Evolutionary conservation across 2,329 filamentous ascomycete species (phyloP), one percentile per base, ranked within the genome.

Genomic region (Fusarium virguliforme): DNA sequence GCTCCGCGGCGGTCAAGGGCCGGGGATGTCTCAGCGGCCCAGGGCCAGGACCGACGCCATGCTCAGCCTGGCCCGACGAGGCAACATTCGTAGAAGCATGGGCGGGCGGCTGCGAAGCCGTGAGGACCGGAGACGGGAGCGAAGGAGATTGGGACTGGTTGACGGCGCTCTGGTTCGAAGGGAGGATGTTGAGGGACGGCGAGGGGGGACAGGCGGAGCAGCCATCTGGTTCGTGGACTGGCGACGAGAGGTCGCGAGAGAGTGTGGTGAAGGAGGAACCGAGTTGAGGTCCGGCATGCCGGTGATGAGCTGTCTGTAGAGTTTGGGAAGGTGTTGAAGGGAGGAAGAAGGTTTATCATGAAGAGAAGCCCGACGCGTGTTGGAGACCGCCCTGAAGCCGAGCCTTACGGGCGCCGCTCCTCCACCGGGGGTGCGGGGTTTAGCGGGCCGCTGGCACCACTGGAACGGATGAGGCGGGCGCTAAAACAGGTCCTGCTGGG

Each of bases 11-110:
- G 0, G 95, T 98, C 79, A 98, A 83, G 4, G 95, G 95, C 37
- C 94, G 89, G 6, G 95, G 95, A 79, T 97, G 95, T 69, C 95
- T 89, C 75, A 97, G 83, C 4, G 95, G 95, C 0, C 92, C 93
- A 62, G 89, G 89, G 0, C 89, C 90, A 34, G 84, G 78, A 30
- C 85, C 85, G 50, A 88, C 85, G 13, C 83, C 85, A 1, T 83
- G 80, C 51, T 81, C 80, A 1, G 46, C 34, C 55, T 82, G 71
- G 83, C 79, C 41, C 76, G 73, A 71, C 73, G 56, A 48, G 58
- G n/a, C n/a, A n/a, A n/a, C n/a, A n/a, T n/a, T n/a, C n/a, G 41
- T 22, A 22, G 72, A 37, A 40, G 56, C 74, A 62, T 56, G 67
- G 32, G 67, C 68, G 3, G 68, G 70, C 3, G 79, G 76, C 28